These are phyloP conservation scores for Isabelozyma rhagii DNA, from an alignment of 805 yeast species.

Conservation along the genomic window DNA sequence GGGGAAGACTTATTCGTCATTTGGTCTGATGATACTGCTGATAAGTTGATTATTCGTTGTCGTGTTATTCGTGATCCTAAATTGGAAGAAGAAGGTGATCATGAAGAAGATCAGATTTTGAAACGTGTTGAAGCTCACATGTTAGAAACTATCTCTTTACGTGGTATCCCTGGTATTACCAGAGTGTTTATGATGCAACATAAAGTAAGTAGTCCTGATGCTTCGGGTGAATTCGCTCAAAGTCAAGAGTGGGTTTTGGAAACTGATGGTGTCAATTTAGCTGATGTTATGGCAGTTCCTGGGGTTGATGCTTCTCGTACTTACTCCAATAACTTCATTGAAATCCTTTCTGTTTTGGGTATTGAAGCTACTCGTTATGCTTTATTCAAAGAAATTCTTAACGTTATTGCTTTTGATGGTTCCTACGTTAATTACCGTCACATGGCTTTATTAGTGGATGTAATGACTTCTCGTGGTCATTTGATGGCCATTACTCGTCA, in stretches of 20 bases:
- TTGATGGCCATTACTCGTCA: conserved; percentile 99
- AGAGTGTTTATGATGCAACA: conserved; percentile 90
- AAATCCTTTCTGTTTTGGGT: conserved; percentile 90
- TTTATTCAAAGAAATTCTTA: conserved; percentile 87
- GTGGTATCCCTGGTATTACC: conserved; percentile 93
- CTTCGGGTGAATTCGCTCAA: conserved; percentile 81
- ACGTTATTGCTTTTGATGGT: conserved; percentile 99
- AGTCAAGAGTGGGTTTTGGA: conserved; percentile 97
- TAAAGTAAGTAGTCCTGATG: conserved; percentile 68
- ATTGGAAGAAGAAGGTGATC: conserved; percentile 89
- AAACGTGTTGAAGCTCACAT: conserved; percentile 93
- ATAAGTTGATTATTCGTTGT: conserved; percentile 93
- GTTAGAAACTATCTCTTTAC: conserved; percentile 89
- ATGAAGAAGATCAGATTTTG: conserved; percentile 95
- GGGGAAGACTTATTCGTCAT: conserved; percentile 94
- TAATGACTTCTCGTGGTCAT: conserved; percentile 98
- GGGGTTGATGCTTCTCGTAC: conserved; percentile 92
- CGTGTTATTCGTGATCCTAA: conserved; percentile 97
- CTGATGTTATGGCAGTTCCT: conserved; percentile 91
- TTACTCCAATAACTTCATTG: conserved; percentile 95
- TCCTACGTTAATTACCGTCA: conserved; percentile 98
- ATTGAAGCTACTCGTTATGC: conserved; percentile 98
- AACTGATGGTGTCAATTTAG: conserved; percentile 95
- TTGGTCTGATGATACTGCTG: conserved; percentile 99
- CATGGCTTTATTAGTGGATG: conserved; percentile 95